phyloP scores from a whole-genome alignment of 2,329 filamentous ascomycete genomes.

The Anthostomella pinea region DNA sequence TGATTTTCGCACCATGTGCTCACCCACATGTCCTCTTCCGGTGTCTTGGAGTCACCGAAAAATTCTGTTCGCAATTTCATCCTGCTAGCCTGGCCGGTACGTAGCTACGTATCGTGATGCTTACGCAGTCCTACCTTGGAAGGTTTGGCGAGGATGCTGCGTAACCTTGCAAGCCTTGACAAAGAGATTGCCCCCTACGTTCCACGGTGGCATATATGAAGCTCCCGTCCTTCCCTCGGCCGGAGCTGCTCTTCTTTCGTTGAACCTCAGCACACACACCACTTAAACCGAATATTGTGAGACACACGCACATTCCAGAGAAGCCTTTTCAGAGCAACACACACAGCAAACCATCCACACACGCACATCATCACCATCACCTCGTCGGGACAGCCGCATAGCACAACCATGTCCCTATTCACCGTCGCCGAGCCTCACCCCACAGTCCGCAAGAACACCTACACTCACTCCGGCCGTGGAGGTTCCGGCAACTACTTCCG shows the following conservation, averaged over 20 bases:
- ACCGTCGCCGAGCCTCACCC: conserved; percentile 49
- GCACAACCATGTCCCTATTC: conserved; percentile 40
- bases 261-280: conserved; percentile 1
- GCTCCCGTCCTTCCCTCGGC: conserved; percentile 10
- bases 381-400: too few relatives aligned
- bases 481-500: conserved; percentile 56
- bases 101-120: too few relatives aligned
- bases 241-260: not conserved
- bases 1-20: too few relatives aligned
- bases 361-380: too few relatives aligned
- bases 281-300: conserved; percentile 2
- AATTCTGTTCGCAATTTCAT: too few relatives aligned
- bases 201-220: conserved; percentile 26
- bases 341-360: conserved; percentile 3
- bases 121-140: too few relatives aligned
- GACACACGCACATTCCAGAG: conserved; percentile 1
- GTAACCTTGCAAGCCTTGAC: conserved; percentile 30
- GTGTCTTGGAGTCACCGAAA: too few relatives aligned
- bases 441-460: conserved; percentile 43
- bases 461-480: conserved; percentile 53
- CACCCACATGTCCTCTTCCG: too few relatives aligned
- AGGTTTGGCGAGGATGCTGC: conserved; percentile 17
- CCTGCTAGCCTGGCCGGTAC: too few relatives aligned
- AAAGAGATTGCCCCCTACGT: conserved; percentile 22
- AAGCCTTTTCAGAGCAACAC: conserved; percentile 11